These are phyloP conservation scores for Iris pallida DNA, from an alignment of 116 monocot genomes.

Conservation along the genomic window DNA sequence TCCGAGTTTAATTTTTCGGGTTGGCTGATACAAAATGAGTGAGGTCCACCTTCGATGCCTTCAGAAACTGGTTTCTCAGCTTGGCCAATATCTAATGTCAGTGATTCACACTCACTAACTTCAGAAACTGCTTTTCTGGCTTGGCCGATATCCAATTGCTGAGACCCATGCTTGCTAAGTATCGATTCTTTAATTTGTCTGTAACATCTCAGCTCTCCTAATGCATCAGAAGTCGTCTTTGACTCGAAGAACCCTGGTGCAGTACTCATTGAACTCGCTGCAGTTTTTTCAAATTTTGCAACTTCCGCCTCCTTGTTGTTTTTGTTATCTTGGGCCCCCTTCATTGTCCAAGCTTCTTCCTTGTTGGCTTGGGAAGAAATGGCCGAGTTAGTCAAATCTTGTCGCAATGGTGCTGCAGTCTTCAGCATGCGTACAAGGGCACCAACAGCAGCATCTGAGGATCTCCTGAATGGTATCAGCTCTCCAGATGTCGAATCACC, in stretches of 20 bases:
- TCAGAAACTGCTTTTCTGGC: background rate
- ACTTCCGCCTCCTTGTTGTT: slow-evolving; percentile 8
- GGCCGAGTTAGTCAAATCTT: slow-evolving; percentile 14
- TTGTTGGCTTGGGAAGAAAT: background rate
- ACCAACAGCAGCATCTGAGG: slow-evolving; percentile 68
- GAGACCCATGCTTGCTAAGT: slow-evolving; percentile 15
- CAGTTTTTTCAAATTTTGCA: background rate
- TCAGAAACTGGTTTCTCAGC: slow-evolving; percentile 7
- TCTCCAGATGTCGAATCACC: slow-evolving; percentile 18
- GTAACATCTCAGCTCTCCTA: slow-evolving; percentile 32
- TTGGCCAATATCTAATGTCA: background rate
- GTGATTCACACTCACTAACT: background rate
- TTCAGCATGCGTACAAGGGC: slow-evolving; percentile 58
- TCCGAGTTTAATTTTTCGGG: slow-evolving; percentile 7
- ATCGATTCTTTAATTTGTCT: slow-evolving; percentile 31
- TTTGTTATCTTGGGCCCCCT: background rate
- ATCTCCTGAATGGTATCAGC: slow-evolving; percentile 25
- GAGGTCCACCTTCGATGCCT: background rate
- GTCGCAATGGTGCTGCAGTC: slow-evolving; percentile 53
- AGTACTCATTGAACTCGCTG: background rate
- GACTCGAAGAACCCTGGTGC: slow-evolving; percentile 19
- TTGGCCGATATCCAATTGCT: slow-evolving; percentile 1
- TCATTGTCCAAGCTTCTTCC: background rate
- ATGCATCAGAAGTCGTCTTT: slow-evolving; percentile 34
- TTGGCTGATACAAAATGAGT: background rate